Conservation (phyloP, 2,329 filamentous ascomycete species). For the Fusarium austroafricanum region DNA sequence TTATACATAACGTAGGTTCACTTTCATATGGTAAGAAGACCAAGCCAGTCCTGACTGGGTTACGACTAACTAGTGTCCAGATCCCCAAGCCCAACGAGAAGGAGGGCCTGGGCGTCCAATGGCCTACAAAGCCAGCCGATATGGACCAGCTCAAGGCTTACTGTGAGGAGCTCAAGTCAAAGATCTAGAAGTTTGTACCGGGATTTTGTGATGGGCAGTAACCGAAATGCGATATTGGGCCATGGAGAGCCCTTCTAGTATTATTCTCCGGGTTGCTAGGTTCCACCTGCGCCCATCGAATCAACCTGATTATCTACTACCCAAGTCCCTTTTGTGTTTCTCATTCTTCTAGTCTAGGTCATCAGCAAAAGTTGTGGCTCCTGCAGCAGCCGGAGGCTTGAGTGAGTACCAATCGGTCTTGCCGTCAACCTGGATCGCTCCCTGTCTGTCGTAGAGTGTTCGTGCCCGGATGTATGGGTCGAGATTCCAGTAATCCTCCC, state of each 20-base stretch:
- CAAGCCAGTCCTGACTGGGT: not conserved
- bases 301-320: slow-evolving; percentile 21
- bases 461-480: slow-evolving; percentile 88
- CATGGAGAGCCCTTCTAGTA: slow-evolving; percentile 29
- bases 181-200: slow-evolving; percentile 70
- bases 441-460: slow-evolving; percentile 85
- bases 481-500: slow-evolving; percentile 85
- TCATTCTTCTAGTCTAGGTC: slow-evolving; percentile 58
- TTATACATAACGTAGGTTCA: slow-evolving; percentile 71
- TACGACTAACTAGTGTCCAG: slow-evolving; percentile 54
- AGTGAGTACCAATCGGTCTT: slow-evolving; percentile 75
- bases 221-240: slow-evolving; percentile 9
- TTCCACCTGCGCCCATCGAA: slow-evolving; percentile 2
- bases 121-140: slow-evolving; percentile 80
- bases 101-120: slow-evolving; percentile 83
- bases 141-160: slow-evolving; percentile 87
- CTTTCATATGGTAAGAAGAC: slow-evolving; percentile 81
- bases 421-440: slow-evolving; percentile 75
- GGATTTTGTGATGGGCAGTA: not conserved
- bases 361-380: slow-evolving; percentile 54
- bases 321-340: slow-evolving; percentile 12
- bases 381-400: slow-evolving; percentile 29
- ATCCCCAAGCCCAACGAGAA: slow-evolving; percentile 92
- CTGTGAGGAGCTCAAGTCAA: slow-evolving; percentile 85
- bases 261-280: slow-evolving; percentile 26